These are phyloP conservation scores for Clitopilus passeckerianus DNA, from an alignment of 768 basidiomycete species.

Conservation along the genomic window DNA sequence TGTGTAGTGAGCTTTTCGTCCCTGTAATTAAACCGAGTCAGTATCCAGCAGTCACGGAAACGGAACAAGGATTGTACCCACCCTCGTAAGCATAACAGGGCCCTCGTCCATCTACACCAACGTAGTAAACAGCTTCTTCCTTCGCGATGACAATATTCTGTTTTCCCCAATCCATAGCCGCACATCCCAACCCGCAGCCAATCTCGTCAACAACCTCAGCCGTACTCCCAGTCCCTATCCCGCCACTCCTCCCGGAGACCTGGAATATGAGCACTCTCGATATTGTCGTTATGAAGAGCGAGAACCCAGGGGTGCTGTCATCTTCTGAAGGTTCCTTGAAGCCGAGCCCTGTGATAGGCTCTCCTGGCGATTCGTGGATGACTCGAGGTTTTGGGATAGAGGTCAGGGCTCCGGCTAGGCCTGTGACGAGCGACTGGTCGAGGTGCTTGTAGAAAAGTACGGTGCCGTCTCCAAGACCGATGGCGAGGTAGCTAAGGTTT, in stretches of 20 bases:
- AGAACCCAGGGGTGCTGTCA: slow-evolving; percentile 31
- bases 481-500: slow-evolving; percentile 76
- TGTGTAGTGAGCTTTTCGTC: slow-evolving; percentile 71
- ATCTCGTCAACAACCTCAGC: slow-evolving; percentile 79
- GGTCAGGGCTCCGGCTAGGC: slow-evolving; percentile 51
- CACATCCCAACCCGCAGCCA: slow-evolving; percentile 82
- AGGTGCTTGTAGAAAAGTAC: slow-evolving; percentile 89
- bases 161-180: slow-evolving; percentile 70
- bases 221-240: slow-evolving; percentile 50
- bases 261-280: slow-evolving; percentile 75
- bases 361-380: slow-evolving; percentile 77
- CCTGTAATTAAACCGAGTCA: slow-evolving; percentile 31
- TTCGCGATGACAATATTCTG: slow-evolving; percentile 78
- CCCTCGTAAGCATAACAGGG: slow-evolving; percentile 93
- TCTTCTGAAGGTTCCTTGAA: slow-evolving; percentile 64
- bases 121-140: slow-evolving; percentile 90
- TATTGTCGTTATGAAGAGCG: slow-evolving; percentile 86
- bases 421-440: slow-evolving; percentile 78
- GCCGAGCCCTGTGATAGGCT: slow-evolving; percentile 91
- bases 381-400: slow-evolving; percentile 82
- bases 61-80: slow-evolving; percentile 17
- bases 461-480: slow-evolving; percentile 93
- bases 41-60: background rate
- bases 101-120: slow-evolving; percentile 75
- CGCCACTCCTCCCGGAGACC: slow-evolving; percentile 48